phyloP scores from a whole-genome alignment of 495 filamentous ascomycete genomes.

The Aspergillus conjunctus region DNA sequence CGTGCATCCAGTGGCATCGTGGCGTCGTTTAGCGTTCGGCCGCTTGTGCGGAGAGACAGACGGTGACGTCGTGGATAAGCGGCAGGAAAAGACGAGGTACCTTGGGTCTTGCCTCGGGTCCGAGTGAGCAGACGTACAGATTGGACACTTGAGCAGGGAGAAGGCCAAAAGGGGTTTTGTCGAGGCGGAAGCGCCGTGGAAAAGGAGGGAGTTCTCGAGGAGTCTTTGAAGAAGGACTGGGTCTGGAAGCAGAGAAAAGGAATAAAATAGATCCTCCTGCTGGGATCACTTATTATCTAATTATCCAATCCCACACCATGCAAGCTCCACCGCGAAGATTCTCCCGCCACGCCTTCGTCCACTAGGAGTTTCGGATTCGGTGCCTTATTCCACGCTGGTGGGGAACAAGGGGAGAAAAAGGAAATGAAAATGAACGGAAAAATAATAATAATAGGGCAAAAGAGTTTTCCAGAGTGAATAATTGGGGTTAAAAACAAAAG shows the following conservation, averaged over 20 bases:
- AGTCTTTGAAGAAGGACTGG: no score
- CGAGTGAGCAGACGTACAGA: no score
- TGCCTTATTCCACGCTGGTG: conserved; percentile 12
- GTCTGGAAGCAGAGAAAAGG: no score
- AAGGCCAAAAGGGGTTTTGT: no score
- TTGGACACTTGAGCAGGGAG: no score
- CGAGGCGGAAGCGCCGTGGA: no score
- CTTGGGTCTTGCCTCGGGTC: neutral
- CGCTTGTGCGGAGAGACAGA: conserved; percentile 16
- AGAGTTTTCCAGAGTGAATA: no score
- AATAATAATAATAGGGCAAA: conserved; percentile 1
- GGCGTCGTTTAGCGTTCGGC: conserved; percentile 20
- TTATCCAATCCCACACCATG: neutral
- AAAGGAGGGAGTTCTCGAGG: no score
- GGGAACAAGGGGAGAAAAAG: conserved; percentile 3
- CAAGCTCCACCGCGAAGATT: conserved; percentile 12
- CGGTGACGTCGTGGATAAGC: conserved; percentile 17
- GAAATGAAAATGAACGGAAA: conserved; percentile 7
- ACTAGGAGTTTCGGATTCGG: conserved; percentile 13
- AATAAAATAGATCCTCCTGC: neutral
- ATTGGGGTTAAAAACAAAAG: neutral
- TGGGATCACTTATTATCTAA: conserved; percentile 5
- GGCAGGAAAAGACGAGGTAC: neutral
- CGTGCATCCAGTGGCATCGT: conserved; percentile 20
- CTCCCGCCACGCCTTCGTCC: conserved; percentile 1